Evolutionary conservation across 352 stramenopile genomes (phyloP).

Genomic region (Pythium utonaiense): DNA sequence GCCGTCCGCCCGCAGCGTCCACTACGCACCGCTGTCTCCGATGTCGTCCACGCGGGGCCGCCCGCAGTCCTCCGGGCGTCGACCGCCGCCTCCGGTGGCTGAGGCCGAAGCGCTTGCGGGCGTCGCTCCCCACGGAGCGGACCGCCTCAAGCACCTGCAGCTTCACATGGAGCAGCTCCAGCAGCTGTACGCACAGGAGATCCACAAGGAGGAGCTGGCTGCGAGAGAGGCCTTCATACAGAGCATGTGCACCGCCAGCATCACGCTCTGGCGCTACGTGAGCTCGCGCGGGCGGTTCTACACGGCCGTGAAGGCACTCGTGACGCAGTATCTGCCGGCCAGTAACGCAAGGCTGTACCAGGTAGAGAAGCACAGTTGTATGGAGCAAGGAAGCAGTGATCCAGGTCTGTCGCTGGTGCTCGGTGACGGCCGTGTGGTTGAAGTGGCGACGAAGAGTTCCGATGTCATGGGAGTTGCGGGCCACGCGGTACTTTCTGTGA

Average conservation of each 20-base stretch:
- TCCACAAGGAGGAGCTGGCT: constrained; percentile 43
- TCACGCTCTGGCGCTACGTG: constrained; percentile 42
- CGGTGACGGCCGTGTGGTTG: neutral
- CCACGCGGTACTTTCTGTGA: constrained; percentile 1
- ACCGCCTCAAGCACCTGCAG: constrained; percentile 39
- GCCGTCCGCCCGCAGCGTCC: constrained; percentile 9
- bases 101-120: constrained; percentile 12
- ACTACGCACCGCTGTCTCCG: neutral
- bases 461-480: constrained; percentile 5
- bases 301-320: constrained; percentile 37
- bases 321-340: constrained; percentile 38
- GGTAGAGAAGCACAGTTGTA: constrained; percentile 15
- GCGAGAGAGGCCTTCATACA: constrained; percentile 34
- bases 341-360: constrained; percentile 26
- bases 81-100: neutral
- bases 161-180: constrained; percentile 52
- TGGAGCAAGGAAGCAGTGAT: neutral
- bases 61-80: neutral
- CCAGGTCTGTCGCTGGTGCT: constrained; percentile 1
- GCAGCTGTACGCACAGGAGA: constrained; percentile 40
- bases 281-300: constrained; percentile 32
- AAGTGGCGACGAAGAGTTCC: neutral
- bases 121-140: constrained; percentile 11
- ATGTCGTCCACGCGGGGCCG: neutral
- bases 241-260: constrained; percentile 40